Conservation (phyloP, 495 filamentous ascomycete genomes). For the Thozetella sp. region DNA sequence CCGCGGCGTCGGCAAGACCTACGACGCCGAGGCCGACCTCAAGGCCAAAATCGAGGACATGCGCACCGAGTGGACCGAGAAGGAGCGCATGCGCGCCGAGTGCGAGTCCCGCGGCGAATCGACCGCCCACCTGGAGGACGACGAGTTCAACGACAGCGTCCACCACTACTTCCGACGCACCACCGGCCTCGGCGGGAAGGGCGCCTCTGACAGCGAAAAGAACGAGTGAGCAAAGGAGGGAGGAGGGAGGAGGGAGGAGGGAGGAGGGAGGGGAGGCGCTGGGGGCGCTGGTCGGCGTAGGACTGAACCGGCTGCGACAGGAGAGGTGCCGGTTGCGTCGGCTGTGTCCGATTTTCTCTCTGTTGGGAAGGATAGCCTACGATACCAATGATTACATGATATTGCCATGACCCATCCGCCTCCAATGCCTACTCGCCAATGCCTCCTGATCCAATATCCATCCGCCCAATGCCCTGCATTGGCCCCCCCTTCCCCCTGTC, state of each 20-base stretch:
- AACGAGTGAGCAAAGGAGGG: not conserved
- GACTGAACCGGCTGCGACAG: too few species aligned
- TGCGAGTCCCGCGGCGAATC: constrained; percentile 22
- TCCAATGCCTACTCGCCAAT: too few species aligned
- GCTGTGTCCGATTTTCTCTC: too few species aligned
- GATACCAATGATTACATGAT: too few species aligned
- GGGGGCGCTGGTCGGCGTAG: too few species aligned
- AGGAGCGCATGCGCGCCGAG: constrained; percentile 24
- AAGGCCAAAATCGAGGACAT: constrained; percentile 80
- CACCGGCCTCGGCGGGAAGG: constrained; percentile 8
- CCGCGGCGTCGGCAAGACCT: constrained; percentile 70
- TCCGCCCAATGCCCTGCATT: too few species aligned
- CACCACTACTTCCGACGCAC: constrained; percentile 41
- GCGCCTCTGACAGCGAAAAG: constrained; percentile 4
- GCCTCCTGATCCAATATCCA: too few species aligned
- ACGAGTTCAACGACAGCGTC: constrained; percentile 40
- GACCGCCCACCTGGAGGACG: constrained; percentile 29
- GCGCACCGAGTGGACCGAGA: constrained; percentile 46
- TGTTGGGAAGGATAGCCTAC: too few species aligned
- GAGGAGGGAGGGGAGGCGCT: too few species aligned
- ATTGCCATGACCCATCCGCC: too few species aligned
- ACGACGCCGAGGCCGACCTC: constrained; percentile 77
- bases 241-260: not conserved
- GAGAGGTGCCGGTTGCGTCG: too few species aligned
- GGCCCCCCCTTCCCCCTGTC: too few species aligned